These are phyloP conservation scores for Leccinum fibrillosum DNA, from an alignment of 768 basidiomycete genomes.

Conservation along the genomic window DNA sequence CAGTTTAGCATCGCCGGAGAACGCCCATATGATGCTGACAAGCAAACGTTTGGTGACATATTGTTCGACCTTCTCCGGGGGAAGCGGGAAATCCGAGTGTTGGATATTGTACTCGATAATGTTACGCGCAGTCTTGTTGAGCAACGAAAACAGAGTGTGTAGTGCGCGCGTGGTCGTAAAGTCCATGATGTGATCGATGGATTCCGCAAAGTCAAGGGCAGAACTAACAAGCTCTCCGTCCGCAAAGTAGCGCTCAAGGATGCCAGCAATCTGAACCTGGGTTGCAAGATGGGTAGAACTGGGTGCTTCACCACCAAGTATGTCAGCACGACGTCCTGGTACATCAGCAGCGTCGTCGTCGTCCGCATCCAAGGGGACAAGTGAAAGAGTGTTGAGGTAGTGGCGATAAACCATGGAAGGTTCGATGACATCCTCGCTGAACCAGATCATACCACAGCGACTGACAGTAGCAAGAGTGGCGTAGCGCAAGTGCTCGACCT, in stretches of 20 bases:
- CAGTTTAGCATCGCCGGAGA: constrained; percentile 93
- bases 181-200: constrained; percentile 99
- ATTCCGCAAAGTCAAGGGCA: constrained; percentile 75
- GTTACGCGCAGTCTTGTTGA: constrained; percentile 95
- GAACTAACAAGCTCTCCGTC: constrained; percentile 77
- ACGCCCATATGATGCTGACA: constrained; percentile 95
- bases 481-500: constrained; percentile 96
- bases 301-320: constrained; percentile 40
- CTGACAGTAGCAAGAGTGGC: constrained; percentile 98
- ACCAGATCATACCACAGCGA: constrained; percentile 99
- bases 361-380: constrained; percentile 79
- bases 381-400: constrained; percentile 75
- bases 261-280: constrained; percentile 69
- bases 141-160: constrained; percentile 92
- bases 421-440: constrained; percentile 94
- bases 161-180: constrained; percentile 90
- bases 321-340: constrained; percentile 58
- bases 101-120: constrained; percentile 93
- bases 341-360: constrained; percentile 75
- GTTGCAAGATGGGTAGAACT: constrained; percentile 63
- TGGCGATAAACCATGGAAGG: constrained; percentile 89
- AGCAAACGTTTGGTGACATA: constrained; percentile 89
- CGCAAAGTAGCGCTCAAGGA: constrained; percentile 80
- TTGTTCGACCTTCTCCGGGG: constrained; percentile 80
- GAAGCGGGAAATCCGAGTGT: constrained; percentile 91